Percentiles rank a stretch among this genome's conserved stretches.
These are phyloP conservation scores for Hygrophoropsis aurantiaca DNA, from an alignment of 768 basidiomycete species.

Conservation along the genomic window DNA sequence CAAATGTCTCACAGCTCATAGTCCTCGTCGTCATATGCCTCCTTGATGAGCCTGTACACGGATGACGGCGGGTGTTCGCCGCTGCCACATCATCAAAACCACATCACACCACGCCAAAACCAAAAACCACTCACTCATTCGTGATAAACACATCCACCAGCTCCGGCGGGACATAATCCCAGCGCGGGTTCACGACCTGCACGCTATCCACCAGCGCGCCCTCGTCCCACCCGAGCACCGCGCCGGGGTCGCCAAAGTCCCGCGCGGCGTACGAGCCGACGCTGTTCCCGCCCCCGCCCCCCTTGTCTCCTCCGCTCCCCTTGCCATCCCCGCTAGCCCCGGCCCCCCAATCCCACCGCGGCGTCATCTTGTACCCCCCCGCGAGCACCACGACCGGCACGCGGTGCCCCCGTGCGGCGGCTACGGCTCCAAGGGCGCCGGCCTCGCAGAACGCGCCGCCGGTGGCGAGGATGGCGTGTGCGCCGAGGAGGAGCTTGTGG, in stretches of 20 bases:
- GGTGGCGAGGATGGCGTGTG: constrained; percentile 95
- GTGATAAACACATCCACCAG: constrained; percentile 93
- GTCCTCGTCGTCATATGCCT: constrained; percentile 95
- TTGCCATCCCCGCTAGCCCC: too few species aligned
- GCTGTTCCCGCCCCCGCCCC: too few species aligned
- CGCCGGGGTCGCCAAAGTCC: constrained; percentile 74
- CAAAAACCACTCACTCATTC: constrained; percentile 76
- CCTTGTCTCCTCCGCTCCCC: too few species aligned
- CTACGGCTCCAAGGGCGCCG: constrained; percentile 81
- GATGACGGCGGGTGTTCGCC: constrained; percentile 97
- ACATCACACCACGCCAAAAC: neutral
- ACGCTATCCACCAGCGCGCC: constrained; percentile 81
- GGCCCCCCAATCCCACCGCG: constrained; percentile 87
- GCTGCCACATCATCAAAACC: constrained; percentile 39
- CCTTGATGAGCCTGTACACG: constrained; percentile 88
- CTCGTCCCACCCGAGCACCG: constrained; percentile 71
- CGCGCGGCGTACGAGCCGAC: constrained; percentile 81
- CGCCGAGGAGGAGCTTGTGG: constrained; percentile 93
- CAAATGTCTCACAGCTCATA: constrained; percentile 58
- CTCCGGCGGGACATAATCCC: constrained; percentile 93
- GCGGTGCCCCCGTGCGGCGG: constrained; percentile 85
- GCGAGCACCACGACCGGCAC: constrained; percentile 93
- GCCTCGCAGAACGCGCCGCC: constrained; percentile 92
- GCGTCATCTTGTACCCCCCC: constrained; percentile 96
- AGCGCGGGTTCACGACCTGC: constrained; percentile 94